Evolutionary conservation across 1,284 basidiomycete species (phyloP).

Genomic region (Takashimella koratensis): DNA sequence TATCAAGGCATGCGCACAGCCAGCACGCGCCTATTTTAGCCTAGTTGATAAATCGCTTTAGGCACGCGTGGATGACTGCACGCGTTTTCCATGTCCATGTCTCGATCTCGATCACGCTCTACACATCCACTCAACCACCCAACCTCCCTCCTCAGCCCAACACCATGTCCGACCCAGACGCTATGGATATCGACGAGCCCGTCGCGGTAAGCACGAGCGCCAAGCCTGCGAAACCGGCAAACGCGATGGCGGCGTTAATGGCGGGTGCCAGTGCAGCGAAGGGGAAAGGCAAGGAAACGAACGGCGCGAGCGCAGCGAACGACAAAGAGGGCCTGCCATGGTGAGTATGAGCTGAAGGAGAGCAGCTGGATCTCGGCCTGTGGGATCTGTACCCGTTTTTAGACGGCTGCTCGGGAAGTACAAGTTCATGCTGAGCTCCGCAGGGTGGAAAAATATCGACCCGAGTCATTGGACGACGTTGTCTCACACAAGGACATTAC

Average conservation of each 20-base stretch:
- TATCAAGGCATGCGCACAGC: too few species aligned
- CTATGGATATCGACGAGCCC: constrained; percentile 32
- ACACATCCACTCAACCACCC: background rate
- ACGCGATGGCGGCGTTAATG: constrained; percentile 45
- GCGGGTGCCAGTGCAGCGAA: constrained; percentile 36
- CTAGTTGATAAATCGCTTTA: too few species aligned
- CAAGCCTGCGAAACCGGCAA: constrained; percentile 15
- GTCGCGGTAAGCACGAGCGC: constrained; percentile 7
- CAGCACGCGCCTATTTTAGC: too few species aligned
- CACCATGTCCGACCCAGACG: constrained; percentile 12
- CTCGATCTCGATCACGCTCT: too few species aligned
- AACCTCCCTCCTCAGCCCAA: background rate
- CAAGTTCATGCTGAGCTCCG: constrained; percentile 5
- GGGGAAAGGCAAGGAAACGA: constrained; percentile 38
- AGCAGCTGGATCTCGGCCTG: too few species aligned
- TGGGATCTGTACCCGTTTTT: background rate
- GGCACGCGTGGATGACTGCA: too few species aligned
- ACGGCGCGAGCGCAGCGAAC: constrained; percentile 18
- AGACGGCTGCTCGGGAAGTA: background rate
- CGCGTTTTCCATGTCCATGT: too few species aligned
- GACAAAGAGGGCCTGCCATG: constrained; percentile 48
- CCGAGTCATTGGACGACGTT: constrained; percentile 80
- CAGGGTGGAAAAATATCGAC: constrained; percentile 96
- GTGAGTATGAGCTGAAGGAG: constrained; percentile 26
- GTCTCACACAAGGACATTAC: constrained; percentile 94